phyloP scores from a whole-genome alignment of 2,329 filamentous ascomycete genomes.

The Phoma sp. region DNA sequence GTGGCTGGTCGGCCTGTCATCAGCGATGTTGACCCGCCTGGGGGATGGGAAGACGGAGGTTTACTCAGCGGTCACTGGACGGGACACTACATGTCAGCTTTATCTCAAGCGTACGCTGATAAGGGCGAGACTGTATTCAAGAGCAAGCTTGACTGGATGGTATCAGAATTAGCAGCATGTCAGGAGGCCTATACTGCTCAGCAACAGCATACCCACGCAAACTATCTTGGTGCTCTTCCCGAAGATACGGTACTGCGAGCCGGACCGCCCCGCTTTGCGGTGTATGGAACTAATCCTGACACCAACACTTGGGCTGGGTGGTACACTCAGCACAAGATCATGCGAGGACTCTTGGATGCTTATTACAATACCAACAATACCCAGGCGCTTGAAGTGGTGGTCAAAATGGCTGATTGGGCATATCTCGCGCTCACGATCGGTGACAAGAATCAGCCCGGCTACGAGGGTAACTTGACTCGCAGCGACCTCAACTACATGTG shows the following conservation, averaged over 20 bases:
- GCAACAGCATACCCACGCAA: not conserved
- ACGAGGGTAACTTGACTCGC: constrained; percentile 3
- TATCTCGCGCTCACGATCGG: constrained; percentile 2
- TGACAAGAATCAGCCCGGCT: constrained; percentile 5
- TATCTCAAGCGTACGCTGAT: constrained; percentile 6
- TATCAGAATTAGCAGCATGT: constrained; percentile 3
- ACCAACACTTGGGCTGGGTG: constrained; percentile 5
- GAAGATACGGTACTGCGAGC: constrained; percentile 6
- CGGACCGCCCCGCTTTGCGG: constrained; percentile 7
- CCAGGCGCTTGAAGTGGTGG: constrained; percentile 3
- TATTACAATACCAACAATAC: constrained; percentile 7
- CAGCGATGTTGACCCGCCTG: not conserved
- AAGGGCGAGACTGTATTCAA: constrained; percentile 3
- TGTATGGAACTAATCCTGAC: not conserved
- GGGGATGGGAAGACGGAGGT: constrained; percentile 5
- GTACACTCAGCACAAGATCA: constrained; percentile 10
- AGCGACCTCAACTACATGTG: constrained; percentile 13
- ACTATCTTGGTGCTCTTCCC: constrained; percentile 5
- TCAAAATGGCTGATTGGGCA: constrained; percentile 5
- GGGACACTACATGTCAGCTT: constrained; percentile 5
- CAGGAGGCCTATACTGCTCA: constrained; percentile 1
- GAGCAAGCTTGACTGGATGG: constrained; percentile 7
- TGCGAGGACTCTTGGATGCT: constrained; percentile 1
- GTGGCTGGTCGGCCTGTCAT: constrained; percentile 1
- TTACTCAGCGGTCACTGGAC: constrained; percentile 9